These are phyloP conservation scores for Lachnellula arida DNA, from an alignment of 2,329 filamentous ascomycete species.

Conservation along the genomic window DNA sequence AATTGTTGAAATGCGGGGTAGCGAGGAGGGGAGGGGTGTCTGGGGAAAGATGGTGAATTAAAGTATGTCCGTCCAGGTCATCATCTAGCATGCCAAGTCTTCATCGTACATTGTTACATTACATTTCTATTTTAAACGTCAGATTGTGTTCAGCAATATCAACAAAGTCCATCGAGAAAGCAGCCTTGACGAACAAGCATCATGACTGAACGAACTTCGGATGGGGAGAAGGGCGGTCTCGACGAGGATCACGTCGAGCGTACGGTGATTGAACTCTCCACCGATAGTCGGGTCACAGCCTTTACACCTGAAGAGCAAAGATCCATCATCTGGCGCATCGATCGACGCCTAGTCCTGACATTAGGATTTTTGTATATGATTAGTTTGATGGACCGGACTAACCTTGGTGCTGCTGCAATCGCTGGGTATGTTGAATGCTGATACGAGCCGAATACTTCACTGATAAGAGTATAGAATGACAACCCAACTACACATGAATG, in stretches of 20 bases:
- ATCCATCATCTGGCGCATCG: constrained; percentile 64
- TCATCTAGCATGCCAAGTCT: no score
- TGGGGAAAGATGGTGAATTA: no score
- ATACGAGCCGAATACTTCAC: not conserved
- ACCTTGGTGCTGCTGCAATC: constrained; percentile 67
- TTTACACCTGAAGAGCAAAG: constrained; percentile 60
- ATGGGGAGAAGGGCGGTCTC: constrained; percentile 8
- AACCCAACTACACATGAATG: constrained; percentile 14
- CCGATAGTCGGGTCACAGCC: constrained; percentile 16
- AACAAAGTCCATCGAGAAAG: no score
- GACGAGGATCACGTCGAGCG: constrained; percentile 13
- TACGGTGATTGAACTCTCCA: constrained; percentile 3
- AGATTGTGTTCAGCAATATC: no score
- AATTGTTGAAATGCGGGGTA: no score
- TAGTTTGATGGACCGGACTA: constrained; percentile 74
- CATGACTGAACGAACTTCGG: not conserved
- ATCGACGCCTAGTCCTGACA: constrained; percentile 58
- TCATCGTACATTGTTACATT: no score
- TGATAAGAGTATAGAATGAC: constrained; percentile 16
- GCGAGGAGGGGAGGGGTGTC: no score
- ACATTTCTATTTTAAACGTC: no score
- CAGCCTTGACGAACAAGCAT: not conserved
- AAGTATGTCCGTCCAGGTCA: no score
- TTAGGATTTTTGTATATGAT: constrained; percentile 68
- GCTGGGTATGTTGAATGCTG: constrained; percentile 49